Conservation (phyloP, 2,329 filamentous ascomycete species). For the Biscogniauxia marginata region DNA sequence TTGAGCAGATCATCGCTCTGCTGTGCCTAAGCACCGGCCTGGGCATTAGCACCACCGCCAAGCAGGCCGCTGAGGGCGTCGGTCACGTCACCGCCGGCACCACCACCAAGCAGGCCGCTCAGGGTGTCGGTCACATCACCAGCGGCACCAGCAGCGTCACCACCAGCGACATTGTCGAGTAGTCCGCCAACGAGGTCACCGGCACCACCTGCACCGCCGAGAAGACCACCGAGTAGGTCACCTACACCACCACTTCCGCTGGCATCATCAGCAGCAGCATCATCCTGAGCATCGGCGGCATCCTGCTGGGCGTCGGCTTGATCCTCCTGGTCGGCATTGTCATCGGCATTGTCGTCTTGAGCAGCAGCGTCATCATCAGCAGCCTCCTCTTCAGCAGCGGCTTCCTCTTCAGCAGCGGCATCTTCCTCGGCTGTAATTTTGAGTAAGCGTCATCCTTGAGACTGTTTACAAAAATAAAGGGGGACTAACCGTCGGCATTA, state of each 20-base stretch:
- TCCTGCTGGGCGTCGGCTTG: neutral
- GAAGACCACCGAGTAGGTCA: slow-evolving; percentile 30
- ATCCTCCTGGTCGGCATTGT: neutral
- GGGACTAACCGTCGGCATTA: neutral
- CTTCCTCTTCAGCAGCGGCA: neutral
- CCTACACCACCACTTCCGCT: slow-evolving; percentile 2
- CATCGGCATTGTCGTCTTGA: neutral
- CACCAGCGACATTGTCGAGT: neutral
- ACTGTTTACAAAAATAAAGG: too few relatives aligned
- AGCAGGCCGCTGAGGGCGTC: slow-evolving; percentile 13
- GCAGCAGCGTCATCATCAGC: neutral
- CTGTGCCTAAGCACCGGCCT: neutral
- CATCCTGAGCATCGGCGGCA: slow-evolving; percentile 6
- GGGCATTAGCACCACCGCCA: slow-evolving; percentile 1
- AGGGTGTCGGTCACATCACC: slow-evolving; percentile 5
- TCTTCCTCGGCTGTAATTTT: neutral
- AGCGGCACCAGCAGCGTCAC: slow-evolving; percentile 3
- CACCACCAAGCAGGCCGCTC: slow-evolving; percentile 7
- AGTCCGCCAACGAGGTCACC: neutral
- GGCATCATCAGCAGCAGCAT: slow-evolving; percentile 7
- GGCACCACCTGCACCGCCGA: slow-evolving; percentile 8
- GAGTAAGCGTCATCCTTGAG: too few relatives aligned
- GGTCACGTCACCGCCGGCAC: neutral
- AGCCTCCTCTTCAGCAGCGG: neutral
- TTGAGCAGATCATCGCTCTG: slow-evolving; percentile 1